A percentile compares a stretch with the other conserved stretches of the same genome.
These are phyloP conservation scores for Capillidium heterosporum DNA, from an alignment of 371 early-diverging fungal genomes.

Conservation along the genomic window DNA sequence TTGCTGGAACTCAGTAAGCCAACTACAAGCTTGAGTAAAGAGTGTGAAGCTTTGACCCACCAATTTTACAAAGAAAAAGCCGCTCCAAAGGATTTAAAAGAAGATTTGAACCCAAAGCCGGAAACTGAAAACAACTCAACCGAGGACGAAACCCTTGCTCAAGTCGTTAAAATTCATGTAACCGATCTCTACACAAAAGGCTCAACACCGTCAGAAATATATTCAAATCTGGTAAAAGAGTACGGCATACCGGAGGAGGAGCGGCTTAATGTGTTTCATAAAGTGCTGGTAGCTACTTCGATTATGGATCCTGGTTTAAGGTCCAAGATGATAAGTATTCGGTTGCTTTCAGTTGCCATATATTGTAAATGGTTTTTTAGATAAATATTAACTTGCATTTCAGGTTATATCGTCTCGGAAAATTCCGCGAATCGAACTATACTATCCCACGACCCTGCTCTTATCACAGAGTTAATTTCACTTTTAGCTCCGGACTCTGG, in stretches of 20 bases:
- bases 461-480: conserved; percentile 56
- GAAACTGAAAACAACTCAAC: background rate
- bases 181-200: conserved; percentile 9
- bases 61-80: conserved; percentile 1
- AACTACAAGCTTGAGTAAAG: background rate
- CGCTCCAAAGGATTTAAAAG: background rate
- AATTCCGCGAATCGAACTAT: conserved; percentile 43
- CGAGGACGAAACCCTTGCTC: conserved; percentile 1
- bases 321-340: conserved; percentile 38
- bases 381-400: no score
- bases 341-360: conserved; percentile 54
- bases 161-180: conserved; percentile 14
- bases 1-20: conserved; percentile 7
- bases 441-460: conserved; percentile 68
- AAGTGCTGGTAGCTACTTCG: conserved; percentile 50
- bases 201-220: conserved; percentile 19
- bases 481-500: conserved; percentile 49
- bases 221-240: conserved; percentile 25
- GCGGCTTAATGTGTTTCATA: conserved; percentile 57
- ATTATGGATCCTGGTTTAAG: conserved; percentile 25
- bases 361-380: no score
- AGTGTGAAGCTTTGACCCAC: background rate
- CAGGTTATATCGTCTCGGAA: conserved; percentile 45
- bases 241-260: conserved; percentile 57
- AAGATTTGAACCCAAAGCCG: background rate